These are phyloP conservation scores for Eudorina sp. DNA, from an alignment of 139 green algal species.

Conservation along the genomic window DNA sequence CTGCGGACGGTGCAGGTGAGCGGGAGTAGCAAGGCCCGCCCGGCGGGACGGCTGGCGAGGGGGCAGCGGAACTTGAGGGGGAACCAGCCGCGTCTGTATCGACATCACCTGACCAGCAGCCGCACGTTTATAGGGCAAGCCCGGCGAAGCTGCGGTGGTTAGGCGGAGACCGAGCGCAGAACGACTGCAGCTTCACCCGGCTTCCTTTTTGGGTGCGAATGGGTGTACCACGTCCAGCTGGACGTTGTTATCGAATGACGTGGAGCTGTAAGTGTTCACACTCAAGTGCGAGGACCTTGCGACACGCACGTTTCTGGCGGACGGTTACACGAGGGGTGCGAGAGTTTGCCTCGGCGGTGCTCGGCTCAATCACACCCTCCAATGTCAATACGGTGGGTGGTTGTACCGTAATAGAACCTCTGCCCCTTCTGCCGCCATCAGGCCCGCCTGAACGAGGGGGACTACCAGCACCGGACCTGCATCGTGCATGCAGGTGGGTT, in stretches of 20 bases:
- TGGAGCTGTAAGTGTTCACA: no score
- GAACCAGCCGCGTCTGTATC: no score
- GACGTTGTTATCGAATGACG: no score
- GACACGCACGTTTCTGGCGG: background rate
- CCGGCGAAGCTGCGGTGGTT: no score
- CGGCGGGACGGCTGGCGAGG: background rate
- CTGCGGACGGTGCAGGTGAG: slow-evolving; percentile 6
- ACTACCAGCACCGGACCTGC: background rate
- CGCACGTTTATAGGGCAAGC: no score
- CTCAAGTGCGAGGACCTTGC: background rate
- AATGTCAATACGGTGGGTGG: background rate
- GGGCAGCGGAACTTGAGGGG: no score
- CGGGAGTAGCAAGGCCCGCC: background rate
- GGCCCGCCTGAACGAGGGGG: background rate
- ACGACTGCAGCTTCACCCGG: no score
- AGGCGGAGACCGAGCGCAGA: no score
- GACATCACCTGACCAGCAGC: no score
- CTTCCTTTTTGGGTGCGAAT: no score
- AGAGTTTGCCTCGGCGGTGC: background rate
- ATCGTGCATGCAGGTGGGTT: background rate
- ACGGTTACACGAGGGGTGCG: background rate
- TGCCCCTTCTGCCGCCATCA: background rate
- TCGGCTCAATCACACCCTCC: background rate
- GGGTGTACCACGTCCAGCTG: no score
- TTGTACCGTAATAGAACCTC: background rate